Percentiles rank a stretch among this genome's conserved stretches.
Conservation (phyloP, 352 stramenopile species). For the Globisporangium heterothallicum region DNA sequence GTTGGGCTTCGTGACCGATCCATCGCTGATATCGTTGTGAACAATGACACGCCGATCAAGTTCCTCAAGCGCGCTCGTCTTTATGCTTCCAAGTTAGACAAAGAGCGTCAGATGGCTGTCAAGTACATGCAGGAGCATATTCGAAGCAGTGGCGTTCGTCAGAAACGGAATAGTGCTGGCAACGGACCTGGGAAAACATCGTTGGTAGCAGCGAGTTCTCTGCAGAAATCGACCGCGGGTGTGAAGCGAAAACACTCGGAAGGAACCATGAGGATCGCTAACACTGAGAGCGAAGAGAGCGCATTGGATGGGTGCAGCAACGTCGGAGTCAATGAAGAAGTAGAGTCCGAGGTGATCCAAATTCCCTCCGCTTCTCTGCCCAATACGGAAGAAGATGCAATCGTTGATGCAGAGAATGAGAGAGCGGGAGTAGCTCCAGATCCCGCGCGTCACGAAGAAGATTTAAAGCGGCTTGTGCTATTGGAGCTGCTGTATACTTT, state of each 20-base stretch:
- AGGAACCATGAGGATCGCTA: conserved; percentile 8
- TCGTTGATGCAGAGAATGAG: background rate
- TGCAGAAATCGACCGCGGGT: conserved; percentile 7
- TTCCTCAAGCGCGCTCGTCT: conserved; percentile 67
- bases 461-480: conserved; percentile 72
- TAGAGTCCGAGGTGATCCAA: background rate
- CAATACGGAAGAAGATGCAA: background rate
- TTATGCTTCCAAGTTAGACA: conserved; percentile 75
- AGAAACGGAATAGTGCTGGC: conserved; percentile 25
- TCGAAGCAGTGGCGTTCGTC: conserved; percentile 22
- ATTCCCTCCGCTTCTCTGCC: background rate
- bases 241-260: conserved; percentile 50
- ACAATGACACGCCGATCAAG: conserved; percentile 69
- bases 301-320: background rate
- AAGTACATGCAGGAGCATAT: conserved; percentile 78
- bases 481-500: conserved; percentile 79
- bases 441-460: conserved; percentile 62
- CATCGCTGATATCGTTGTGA: conserved; percentile 76
- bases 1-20: conserved; percentile 76
- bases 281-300: conserved; percentile 22
- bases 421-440: conserved; percentile 16
- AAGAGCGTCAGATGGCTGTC: conserved; percentile 52
- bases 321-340: conserved; percentile 6
- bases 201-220: background rate
- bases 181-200: conserved; percentile 12